These are phyloP conservation scores for Phylloporus sp. DNA, from an alignment of 768 basidiomycete species.

Conservation along the genomic window DNA sequence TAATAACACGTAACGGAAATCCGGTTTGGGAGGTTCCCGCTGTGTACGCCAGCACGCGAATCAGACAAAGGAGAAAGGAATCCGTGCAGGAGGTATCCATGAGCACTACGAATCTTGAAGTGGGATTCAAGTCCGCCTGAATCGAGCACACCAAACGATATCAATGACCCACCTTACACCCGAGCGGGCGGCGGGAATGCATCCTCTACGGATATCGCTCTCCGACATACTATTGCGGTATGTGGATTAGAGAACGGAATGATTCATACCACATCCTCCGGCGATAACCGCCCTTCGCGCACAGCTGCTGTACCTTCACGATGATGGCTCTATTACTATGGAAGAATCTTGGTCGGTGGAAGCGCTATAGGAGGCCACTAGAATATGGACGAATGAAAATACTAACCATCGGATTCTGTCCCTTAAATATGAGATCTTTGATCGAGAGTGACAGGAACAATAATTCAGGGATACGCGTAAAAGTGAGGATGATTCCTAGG, in stretches of 20 bases:
- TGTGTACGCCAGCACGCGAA: slow-evolving; percentile 62
- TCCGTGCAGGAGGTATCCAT: slow-evolving; percentile 55
- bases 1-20: slow-evolving; percentile 55
- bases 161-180: slow-evolving; percentile 45
- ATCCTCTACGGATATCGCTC: slow-evolving; percentile 53
- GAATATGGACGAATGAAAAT: background rate
- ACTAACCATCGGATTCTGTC: slow-evolving; percentile 74
- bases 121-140: slow-evolving; percentile 34
- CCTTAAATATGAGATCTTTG: slow-evolving; percentile 57
- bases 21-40: slow-evolving; percentile 70
- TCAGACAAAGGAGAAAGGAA: slow-evolving; percentile 78
- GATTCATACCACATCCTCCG: slow-evolving; percentile 58
- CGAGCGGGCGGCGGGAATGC: slow-evolving; percentile 59
- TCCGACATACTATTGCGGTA: slow-evolving; percentile 50
- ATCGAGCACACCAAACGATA: background rate
- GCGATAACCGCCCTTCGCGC: slow-evolving; percentile 72
- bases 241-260: slow-evolving; percentile 49
- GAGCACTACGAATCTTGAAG: slow-evolving; percentile 68
- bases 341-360: background rate
- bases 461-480: slow-evolving; percentile 51
- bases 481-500: slow-evolving; percentile 33
- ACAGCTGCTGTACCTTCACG: slow-evolving; percentile 73
- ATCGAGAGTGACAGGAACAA: slow-evolving; percentile 67
- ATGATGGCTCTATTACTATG: slow-evolving; percentile 56
- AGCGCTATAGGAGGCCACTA: slow-evolving; percentile 52